Conservation (phyloP, 2,329 filamentous ascomycete genomes). For the Colletotrichum sp. region DNA sequence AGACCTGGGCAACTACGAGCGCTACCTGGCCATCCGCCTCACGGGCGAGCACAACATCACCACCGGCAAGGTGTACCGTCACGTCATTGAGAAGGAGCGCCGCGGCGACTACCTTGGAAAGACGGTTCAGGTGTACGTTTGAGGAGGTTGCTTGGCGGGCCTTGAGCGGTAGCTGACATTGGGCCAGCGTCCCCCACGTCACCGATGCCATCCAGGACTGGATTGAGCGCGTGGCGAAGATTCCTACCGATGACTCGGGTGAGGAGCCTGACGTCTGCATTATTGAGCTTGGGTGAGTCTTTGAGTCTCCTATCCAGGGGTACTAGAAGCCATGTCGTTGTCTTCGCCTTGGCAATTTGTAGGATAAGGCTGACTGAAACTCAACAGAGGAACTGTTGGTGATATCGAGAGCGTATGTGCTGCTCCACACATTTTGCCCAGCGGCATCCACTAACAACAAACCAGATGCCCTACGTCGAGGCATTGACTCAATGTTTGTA, state of each 20-base stretch:
- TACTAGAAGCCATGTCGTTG: not conserved
- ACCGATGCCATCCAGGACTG: constrained; percentile 92
- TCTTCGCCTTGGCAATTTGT: not conserved
- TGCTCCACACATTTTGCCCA: not conserved
- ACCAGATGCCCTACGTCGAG: constrained; percentile 80
- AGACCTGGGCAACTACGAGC: constrained; percentile 63
- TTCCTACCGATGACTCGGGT: constrained; percentile 85
- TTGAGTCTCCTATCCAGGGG: not conserved
- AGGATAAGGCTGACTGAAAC: not conserved
- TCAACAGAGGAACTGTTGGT: constrained; percentile 46
- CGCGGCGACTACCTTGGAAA: constrained; percentile 82
- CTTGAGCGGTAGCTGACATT: not conserved
- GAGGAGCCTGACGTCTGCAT: constrained; percentile 92
- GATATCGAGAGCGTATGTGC: constrained; percentile 73
- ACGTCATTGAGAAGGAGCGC: constrained; percentile 78
- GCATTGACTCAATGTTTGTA: constrained; percentile 71
- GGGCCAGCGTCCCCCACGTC: constrained; percentile 76
- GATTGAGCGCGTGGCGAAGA: constrained; percentile 84
- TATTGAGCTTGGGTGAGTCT: constrained; percentile 55
- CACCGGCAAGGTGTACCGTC: constrained; percentile 93
- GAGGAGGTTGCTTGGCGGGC: not conserved
- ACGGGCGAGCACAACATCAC: constrained; percentile 94
- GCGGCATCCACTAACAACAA: not conserved
- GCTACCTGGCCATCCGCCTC: constrained; percentile 81
- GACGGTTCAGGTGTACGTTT: constrained; percentile 74